Evolutionary conservation across 2,329 filamentous ascomycete species (phyloP), one percentile per base, ranked within the genome.

Genomic region (Xylariaceae sp.): DNA sequence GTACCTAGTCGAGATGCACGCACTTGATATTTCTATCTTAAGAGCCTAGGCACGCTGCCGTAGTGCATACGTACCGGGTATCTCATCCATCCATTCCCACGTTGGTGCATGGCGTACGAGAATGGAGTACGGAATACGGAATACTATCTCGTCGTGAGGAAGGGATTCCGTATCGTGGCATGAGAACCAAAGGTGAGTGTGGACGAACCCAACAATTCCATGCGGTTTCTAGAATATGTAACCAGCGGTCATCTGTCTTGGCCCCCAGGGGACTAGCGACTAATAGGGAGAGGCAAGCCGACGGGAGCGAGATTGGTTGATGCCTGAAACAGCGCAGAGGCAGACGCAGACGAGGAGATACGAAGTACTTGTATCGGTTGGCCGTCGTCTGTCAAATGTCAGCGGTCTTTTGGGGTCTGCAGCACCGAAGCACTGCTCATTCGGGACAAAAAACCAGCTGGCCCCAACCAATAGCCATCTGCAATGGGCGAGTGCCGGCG

Each of bases 291-390:
- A 48, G 18, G 45, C 18, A 18, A 35, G 49, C 7, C 23, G 34
- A 6, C n/a, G 23, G 35, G 10, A 6, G 23, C 49, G n/a, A 47
- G 51, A 52, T 59, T 53, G 37, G 53, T 54, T 59, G 61, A 59
- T 61, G 59, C 61, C 56, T 56, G 56, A 59, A 53, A 51, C 61
- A 51, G 15, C 50, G 37, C 48, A 56, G 39, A 23, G 51, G 35
- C 41, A 47, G 39, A 23, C 53, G 35, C 41, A 47, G 13, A 10
- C 10, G 9, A 41, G 7, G 23, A 30, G 23, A 30, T 30, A 30
- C 23, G 23, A 30, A 30, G 23, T 30, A 30, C 23, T 30, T 13
- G 17, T 10, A 41, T 15, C 34, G 34, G 56, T 35, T 58, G 55
- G 50, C 55, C 56, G 39, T 58, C 39, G 41, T 60, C 57, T 44